phyloP scores from a whole-genome alignment of 306 rosid genomes.

The Begonia fuchsioides region DNA sequence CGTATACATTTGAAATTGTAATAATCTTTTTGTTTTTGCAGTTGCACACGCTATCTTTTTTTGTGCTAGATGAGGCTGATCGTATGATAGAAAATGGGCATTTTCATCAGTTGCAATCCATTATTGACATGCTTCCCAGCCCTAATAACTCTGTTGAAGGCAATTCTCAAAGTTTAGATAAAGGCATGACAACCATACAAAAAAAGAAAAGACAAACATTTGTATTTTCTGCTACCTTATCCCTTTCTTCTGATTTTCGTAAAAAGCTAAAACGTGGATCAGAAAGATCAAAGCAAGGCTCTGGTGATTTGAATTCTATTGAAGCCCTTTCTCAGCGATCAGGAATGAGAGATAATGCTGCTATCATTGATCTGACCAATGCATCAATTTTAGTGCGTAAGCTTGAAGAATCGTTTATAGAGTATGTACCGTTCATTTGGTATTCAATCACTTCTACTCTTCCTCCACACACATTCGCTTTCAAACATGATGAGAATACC shows the following conservation, averaged over 20 bases:
- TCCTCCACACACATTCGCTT: not conserved
- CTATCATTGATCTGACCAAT: conserved; percentile 79
- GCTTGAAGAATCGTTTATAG: conserved; percentile 86
- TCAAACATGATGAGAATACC: too few species aligned
- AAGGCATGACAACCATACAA: conserved; percentile 38
- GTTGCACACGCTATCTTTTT: conserved; percentile 84
- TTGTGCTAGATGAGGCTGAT: conserved; percentile 97
- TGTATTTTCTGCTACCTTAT: conserved; percentile 87
- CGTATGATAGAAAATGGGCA: conserved; percentile 88
- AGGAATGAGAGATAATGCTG: conserved; percentile 82
- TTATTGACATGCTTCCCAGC: conserved; percentile 84
- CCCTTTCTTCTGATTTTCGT: conserved; percentile 80
- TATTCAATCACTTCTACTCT: conserved; percentile 10
- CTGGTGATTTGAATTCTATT: conserved; percentile 64
- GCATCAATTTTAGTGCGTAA: conserved; percentile 57
- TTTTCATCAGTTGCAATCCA: conserved; percentile 81
- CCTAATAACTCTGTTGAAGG: conserved; percentile 26
- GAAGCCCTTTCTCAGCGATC: conserved; percentile 80
- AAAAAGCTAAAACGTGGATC: conserved; percentile 74
- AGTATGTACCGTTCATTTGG: conserved; percentile 36
- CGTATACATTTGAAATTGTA: not conserved
- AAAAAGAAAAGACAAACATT: conserved; percentile 93
- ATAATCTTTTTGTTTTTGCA: conserved; percentile 17
- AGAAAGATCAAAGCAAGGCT: conserved; percentile 34
- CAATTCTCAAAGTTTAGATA: conserved; percentile 29